Conservation (phyloP, 2,329 filamentous ascomycete species). For the Diplodia corticola region DNA sequence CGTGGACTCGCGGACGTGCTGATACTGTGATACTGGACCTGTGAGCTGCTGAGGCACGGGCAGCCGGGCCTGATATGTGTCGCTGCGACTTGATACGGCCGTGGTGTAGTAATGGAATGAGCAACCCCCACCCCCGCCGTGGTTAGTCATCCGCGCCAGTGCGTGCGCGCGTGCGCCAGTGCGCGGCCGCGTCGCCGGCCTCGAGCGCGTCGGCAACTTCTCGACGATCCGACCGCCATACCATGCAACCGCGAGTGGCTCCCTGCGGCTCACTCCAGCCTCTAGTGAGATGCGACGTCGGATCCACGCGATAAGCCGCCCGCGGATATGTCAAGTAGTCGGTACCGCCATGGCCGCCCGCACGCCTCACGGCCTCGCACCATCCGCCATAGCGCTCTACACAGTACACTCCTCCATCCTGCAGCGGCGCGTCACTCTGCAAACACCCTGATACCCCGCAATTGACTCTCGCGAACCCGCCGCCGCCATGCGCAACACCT, state of each 20-base stretch:
- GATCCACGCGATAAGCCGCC: slow-evolving; percentile 15
- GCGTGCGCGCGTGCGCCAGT: no score
- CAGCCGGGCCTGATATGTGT: slow-evolving; percentile 2
- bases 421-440: slow-evolving; percentile 3
- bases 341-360: neutral
- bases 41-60: neutral
- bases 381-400: slow-evolving; percentile 1
- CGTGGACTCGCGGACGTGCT: neutral
- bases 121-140: neutral
- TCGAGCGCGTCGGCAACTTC: neutral
- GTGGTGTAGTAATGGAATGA: slow-evolving; percentile 2
- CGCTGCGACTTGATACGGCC: neutral
- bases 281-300: slow-evolving; percentile 17
- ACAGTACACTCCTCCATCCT: neutral
- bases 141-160: slow-evolving; percentile 9
- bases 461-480: neutral
- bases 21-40: neutral
- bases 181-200: neutral
- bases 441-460: neutral
- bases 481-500: slow-evolving; percentile 9
- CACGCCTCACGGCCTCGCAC: neutral
- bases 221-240: neutral
- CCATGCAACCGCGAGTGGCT: slow-evolving; percentile 7
- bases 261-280: neutral
- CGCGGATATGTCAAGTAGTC: neutral